Evolutionary conservation across 768 basidiomycete genomes (phyloP).

Genomic region (Tulasnella sp.): DNA sequence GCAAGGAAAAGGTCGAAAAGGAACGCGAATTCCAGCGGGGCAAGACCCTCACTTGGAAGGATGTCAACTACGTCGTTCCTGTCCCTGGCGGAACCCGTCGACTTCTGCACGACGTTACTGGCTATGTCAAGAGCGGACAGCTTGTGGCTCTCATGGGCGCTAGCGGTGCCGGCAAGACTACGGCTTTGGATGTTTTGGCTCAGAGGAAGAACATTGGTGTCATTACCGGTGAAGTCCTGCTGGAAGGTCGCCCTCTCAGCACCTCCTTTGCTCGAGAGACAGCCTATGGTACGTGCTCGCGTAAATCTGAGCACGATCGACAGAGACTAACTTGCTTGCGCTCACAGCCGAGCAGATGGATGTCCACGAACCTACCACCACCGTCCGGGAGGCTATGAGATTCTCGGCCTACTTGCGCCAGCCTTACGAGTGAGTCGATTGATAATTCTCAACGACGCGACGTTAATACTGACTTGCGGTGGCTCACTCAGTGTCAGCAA

Average conservation of each 20-base stretch:
- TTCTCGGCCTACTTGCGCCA: slow-evolving; percentile 55
- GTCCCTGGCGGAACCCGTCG: slow-evolving; percentile 33
- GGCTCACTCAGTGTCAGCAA: slow-evolving; percentile 17
- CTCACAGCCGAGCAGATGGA: slow-evolving; percentile 53
- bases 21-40: slow-evolving; percentile 40
- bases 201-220: slow-evolving; percentile 48
- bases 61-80: slow-evolving; percentile 41
- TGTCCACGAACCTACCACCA: slow-evolving; percentile 54
- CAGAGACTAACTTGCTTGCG: slow-evolving; percentile 41
- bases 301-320: slow-evolving; percentile 40
- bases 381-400: slow-evolving; percentile 54
- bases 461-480: not conserved
- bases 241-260: slow-evolving; percentile 38
- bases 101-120: slow-evolving; percentile 44
- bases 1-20: slow-evolving; percentile 40
- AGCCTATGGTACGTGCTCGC: slow-evolving; percentile 44
- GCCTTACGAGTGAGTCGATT: slow-evolving; percentile 42
- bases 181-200: slow-evolving; percentile 43
- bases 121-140: slow-evolving; percentile 48
- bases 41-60: slow-evolving; percentile 55
- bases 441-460: not conserved
- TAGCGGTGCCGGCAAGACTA: slow-evolving; percentile 51
- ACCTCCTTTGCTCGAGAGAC: slow-evolving; percentile 39
- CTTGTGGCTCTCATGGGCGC: slow-evolving; percentile 53
- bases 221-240: slow-evolving; percentile 50